These are phyloP conservation scores for Didymellaceae sp. DNA, from an alignment of 2,329 filamentous ascomycete genomes.

Conservation along the genomic window DNA sequence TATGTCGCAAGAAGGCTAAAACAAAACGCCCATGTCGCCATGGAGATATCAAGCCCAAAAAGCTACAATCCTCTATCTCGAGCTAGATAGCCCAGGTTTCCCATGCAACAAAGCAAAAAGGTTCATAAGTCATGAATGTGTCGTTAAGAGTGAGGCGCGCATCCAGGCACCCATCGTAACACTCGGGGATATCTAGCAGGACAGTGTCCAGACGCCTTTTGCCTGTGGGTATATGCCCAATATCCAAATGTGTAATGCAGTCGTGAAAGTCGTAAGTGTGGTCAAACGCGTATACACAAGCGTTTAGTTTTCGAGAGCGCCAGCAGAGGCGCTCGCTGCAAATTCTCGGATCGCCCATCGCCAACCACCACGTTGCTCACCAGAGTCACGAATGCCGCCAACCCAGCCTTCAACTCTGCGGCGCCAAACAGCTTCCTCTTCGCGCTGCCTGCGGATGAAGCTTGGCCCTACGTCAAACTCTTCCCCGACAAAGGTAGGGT, in stretches of 20 bases:
- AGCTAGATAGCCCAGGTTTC: slow-evolving; percentile 15
- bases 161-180: slow-evolving; percentile 42
- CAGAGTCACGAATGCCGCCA: slow-evolving; percentile 58
- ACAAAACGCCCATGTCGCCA: slow-evolving; percentile 14
- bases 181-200: slow-evolving; percentile 45
- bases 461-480: slow-evolving; percentile 97
- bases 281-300: slow-evolving; percentile 22
- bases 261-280: slow-evolving; percentile 43
- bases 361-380: slow-evolving; percentile 62
- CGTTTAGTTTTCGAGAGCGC: slow-evolving; percentile 23
- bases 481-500: slow-evolving; percentile 72
- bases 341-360: slow-evolving; percentile 73
- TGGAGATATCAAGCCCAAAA: slow-evolving; percentile 15
- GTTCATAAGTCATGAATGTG: slow-evolving; percentile 43
- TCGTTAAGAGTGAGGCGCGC: slow-evolving; percentile 46
- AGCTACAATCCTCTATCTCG: slow-evolving; percentile 12
- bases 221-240: slow-evolving; percentile 35
- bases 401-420: slow-evolving; percentile 89
- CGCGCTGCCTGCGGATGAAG: slow-evolving; percentile 85
- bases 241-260: slow-evolving; percentile 36
- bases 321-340: slow-evolving; percentile 42
- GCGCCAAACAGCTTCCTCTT: slow-evolving; percentile 91
- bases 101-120: slow-evolving; percentile 7
- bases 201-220: slow-evolving; percentile 33
- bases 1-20: slow-evolving; percentile 16